Base-by-base conservation (phyloP, 1,284 basidiomycete species). In the Phellinidium pouzarii region DNA sequence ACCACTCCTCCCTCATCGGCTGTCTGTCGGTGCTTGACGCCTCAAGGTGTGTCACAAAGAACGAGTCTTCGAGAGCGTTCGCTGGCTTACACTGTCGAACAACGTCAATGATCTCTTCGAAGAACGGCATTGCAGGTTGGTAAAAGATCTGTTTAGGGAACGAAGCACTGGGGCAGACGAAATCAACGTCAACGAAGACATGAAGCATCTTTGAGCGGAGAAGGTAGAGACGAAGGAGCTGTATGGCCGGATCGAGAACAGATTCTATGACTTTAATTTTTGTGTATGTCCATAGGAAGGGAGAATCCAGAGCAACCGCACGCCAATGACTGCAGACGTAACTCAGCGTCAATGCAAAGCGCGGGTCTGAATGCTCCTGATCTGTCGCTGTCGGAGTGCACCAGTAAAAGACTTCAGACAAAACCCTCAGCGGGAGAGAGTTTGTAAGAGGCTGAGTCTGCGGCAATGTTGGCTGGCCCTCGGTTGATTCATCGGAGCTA, bases 321-420 rank as follows among this genome's bases (percentile, higher is more conserved):
- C 54, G 50, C 54, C 54, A 56, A 31, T 29, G 46, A 8, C n/a
- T 25, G 19, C 45, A 56, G 20, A 56, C 54, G 12, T 53, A 51
- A 27, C 40, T 42, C 14, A 56, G 29, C 3, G 17, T 38, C 14
- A 56, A 41, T 0, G 51, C 45, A 26, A 23, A 12, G n/a, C 22
- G 41, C 11, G 46, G 41, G 2, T 40, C 11, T 9, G 20, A 53
- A 17, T 37, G 19, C 11, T 49, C 42, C 17, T 53, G 50, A 20
- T 55, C 53, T 26, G 23, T 12, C 11, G 9, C 27, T 17, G 41
- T 46, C 22, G 54, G 54, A 9, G 45, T 42, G 29, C 54, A 56
- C 54, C 54, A 56, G 43, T 29, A 48, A 27, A 56, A 56, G 43
- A 56, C 53, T 42, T 56, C 54, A 12, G 50, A 36, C 7, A 53